Evolutionary conservation across 2,329 filamentous ascomycete species (phyloP).

Genomic region (Cladophialophora immunda): DNA sequence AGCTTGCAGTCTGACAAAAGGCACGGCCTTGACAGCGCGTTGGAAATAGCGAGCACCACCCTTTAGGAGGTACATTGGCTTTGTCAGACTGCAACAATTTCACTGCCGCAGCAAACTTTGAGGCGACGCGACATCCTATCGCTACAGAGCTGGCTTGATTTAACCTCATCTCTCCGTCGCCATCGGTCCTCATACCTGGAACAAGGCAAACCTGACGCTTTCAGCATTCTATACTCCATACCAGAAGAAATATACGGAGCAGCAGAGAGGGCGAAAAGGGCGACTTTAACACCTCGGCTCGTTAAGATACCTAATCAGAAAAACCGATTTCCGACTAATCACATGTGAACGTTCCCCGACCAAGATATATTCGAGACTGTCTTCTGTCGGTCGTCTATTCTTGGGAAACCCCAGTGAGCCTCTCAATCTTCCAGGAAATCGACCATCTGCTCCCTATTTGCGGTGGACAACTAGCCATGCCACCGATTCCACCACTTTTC

Average conservation of each 20-base stretch:
- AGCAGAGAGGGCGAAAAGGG: neutral
- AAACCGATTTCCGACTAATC: conserved; percentile 11
- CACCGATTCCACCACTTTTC: conserved; percentile 58
- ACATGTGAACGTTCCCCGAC: conserved; percentile 2
- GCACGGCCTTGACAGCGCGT: no score
- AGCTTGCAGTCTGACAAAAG: no score
- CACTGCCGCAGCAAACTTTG: neutral
- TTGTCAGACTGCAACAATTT: no score
- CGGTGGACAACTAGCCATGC: conserved; percentile 20
- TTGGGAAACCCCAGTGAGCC: neutral
- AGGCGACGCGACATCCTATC: neutral
- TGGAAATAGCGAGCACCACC: no score
- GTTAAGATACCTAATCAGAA: neutral
- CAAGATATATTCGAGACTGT: neutral
- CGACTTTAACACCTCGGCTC: conserved; percentile 7
- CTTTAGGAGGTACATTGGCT: no score
- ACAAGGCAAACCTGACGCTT: neutral
- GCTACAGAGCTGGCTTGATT: neutral
- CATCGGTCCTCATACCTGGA: neutral
- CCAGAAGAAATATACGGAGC: neutral
- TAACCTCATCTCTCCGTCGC: neutral
- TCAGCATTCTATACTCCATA: neutral
- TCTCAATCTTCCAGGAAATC: neutral
- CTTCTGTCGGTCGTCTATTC: neutral
- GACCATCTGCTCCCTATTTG: neutral